A percentile compares a stretch with the other conserved stretches of the same genome.
phyloP scores from a whole-genome alignment of 257 asterid genomes.

The Marsdenia floribunda region DNA sequence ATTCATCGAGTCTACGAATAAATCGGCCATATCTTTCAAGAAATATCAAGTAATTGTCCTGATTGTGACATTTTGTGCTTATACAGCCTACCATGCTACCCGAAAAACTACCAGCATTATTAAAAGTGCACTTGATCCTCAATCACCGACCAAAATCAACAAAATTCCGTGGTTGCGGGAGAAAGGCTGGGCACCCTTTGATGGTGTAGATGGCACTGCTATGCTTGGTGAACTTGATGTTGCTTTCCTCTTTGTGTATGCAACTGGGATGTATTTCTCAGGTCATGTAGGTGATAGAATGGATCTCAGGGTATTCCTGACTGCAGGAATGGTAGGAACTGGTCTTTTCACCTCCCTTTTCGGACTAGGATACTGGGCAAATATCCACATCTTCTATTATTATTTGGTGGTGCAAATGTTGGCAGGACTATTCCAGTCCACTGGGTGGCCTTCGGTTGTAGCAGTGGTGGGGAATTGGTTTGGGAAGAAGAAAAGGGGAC shows the following conservation, averaged over 20 bases:
- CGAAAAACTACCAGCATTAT: conserved; percentile 92
- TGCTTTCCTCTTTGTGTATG: conserved; percentile 82
- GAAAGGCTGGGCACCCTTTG: conserved; percentile 85
- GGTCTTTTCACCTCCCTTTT: conserved; percentile 89
- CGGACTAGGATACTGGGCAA: conserved; percentile 85
- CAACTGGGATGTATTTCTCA: conserved; percentile 80
- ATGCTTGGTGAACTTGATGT: conserved; percentile 94
- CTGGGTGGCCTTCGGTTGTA: conserved; percentile 99
- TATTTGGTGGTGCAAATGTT: conserved; percentile 78
- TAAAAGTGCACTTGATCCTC: conserved; percentile 94
- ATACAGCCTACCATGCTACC: conserved; percentile 76
- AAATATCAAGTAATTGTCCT: conserved; percentile 77
- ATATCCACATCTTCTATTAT: conserved; percentile 64
- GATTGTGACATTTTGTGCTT: conserved; percentile 73
- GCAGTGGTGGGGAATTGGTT: conserved; percentile 97
- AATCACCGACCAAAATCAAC: conserved; percentile 36
- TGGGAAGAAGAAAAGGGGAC: conserved; percentile 92
- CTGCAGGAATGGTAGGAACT: conserved; percentile 90
- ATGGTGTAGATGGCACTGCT: conserved; percentile 65
- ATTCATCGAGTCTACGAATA: conserved; percentile 48
- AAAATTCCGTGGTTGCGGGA: conserved; percentile 39
- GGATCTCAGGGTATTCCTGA: conserved; percentile 74
- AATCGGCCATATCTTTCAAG: conserved; percentile 60
- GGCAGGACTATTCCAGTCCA: conserved; percentile 90
- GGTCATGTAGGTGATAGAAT: conserved; percentile 91